Base-by-base conservation (phyloP, 352 stramenopile species). In the Phytophthora meadii region DNA sequence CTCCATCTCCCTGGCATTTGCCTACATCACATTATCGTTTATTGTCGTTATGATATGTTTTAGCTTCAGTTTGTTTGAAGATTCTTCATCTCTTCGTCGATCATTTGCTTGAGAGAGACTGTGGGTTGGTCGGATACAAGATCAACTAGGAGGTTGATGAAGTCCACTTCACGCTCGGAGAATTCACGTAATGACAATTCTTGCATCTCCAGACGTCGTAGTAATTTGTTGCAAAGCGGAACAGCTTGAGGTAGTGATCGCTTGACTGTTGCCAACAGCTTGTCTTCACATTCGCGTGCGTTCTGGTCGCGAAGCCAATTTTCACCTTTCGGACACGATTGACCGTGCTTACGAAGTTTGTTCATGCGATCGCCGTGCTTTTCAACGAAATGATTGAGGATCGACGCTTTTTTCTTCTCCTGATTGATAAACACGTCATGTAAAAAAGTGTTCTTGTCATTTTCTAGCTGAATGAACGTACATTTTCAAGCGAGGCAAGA, bases 351-450 rank as follows among this genome's bases (percentile, higher is more conserved):
- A 7, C 68, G 70, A 11, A 87, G 24, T 39, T 77, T 79, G 30
- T 68, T 79, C 79, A 92, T 89, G 39, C 81, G 80, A 46, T 90
- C 77, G 17, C 86, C 86, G 25, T 94, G 86, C 54, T 94, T 94
- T 57, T 86, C 72, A 37, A 94, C 81, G 61, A 94, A 94, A 25
- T 69, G 68, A 48, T 93, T 82, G 9, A 93, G 73, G n/a, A 94
- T 84, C 9, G 82, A 78, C 14, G 82, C 80, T 54, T 90, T 90
- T 62, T 86, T 85, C 52, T 91, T 81, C 45, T 91, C 84, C 73
- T 88, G n/a, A 22, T 34, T 28, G 22, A 24, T 10, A 11, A 24
- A 25, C n/a, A 64, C 11, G 5, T 36, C 10, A 52, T 11, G 32
- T 40, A 25, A 47, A 27, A 39, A 19, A n/a, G 27, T 37, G 46